Evolutionary conservation across 176 grass and related monocot genomes (phyloP).

Genomic region (Stipa capillata): DNA sequence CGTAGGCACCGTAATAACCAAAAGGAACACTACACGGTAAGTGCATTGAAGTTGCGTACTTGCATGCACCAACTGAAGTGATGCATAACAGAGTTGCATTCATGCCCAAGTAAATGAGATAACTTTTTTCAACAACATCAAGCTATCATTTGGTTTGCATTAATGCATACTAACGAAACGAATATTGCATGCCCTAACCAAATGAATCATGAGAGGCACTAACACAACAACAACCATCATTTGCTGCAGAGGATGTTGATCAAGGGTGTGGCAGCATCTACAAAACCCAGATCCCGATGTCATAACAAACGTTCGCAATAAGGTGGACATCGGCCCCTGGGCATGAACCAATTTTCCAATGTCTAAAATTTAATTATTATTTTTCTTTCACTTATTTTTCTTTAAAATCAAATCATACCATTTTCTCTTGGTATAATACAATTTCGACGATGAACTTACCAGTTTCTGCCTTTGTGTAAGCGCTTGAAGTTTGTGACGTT

Average conservation of each 20-base stretch:
- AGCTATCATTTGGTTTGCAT: background rate
- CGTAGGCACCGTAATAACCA: background rate
- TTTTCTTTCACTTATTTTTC: background rate
- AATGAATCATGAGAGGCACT: background rate
- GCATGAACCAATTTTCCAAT: background rate
- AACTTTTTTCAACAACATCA: background rate
- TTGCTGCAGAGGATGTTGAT: background rate
- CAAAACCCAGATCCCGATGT: background rate
- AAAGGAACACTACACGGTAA: background rate
- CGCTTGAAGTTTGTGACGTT: constrained; percentile 94
- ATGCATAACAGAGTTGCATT: background rate
- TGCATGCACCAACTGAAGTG: background rate
- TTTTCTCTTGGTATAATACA: background rate
- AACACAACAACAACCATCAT: background rate
- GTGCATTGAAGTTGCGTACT: background rate
- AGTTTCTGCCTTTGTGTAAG: constrained; percentile 95
- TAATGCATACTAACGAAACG: background rate
- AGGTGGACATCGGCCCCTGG: background rate
- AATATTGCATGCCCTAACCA: background rate
- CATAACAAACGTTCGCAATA: background rate
- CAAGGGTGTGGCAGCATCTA: background rate
- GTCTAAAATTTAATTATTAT: background rate
- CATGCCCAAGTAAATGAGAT: background rate
- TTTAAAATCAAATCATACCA: background rate
- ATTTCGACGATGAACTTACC: constrained; percentile 35